Evolutionary conservation across 768 basidiomycete species (phyloP), one percentile per base, ranked within the genome.

Genomic region (Gymnopilus junonius): DNA sequence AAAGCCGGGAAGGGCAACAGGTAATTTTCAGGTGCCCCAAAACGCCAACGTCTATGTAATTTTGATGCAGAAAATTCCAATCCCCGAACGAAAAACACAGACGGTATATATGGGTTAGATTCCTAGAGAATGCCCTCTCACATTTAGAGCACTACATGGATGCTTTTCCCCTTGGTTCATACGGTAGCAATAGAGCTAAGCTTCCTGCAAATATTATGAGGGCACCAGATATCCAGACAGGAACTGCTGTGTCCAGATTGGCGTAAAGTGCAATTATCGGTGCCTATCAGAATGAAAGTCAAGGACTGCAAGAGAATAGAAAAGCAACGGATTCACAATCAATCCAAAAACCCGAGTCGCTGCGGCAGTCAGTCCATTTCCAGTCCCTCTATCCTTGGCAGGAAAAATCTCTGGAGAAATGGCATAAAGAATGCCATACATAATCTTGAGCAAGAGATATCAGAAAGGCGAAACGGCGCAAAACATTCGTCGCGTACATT

Each of bases 341-440:
- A 92, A 82, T 3, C 91, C 87, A 71, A 91, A 92, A 15, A 91
- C 77, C 14, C 90, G 81, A 48, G 81, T 80, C 0, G 87, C 84
- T 1, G 85, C 86, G 7, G 87, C 81, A 1, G 83, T 83, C 50
- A 92, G 75, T 4, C 86, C 88, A 64, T 88, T 90, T 1, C 91
- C 90, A 1, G 90, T 92, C 0, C 90, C 90, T 35, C 91, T 80
- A 70, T 90, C 85, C 69, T 89, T 89, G 32, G 87, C 87, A 11
- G 89, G 87, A 70, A 90, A 89, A 10, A 88, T 80, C 70, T 91
- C 89, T 1, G 89, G 83, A 1, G 89, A 84, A 62, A 88, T 76
- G 25, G 88, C 88, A 66, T 89, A 91, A 46, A 91, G 67, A 3
- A 91, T 87, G 1, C 90, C 88, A 61, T 89, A 91, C 89, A 91